Evolutionary conservation across 805 yeast species (phyloP), one percentile per base, ranked within the genome.

Genomic region (Lipomyces lipofer): DNA sequence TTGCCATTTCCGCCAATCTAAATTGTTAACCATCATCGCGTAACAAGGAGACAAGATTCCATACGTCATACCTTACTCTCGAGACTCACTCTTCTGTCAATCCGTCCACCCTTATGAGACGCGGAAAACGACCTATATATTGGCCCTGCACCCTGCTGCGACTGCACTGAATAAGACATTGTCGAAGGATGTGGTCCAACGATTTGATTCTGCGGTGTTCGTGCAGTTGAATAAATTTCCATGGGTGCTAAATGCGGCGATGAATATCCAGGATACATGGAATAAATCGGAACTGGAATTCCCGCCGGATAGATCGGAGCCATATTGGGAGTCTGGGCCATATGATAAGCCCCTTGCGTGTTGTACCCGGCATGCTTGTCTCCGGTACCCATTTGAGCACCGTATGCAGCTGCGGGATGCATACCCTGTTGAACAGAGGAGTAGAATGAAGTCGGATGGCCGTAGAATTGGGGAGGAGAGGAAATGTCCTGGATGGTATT

Each of bases 191-290:
- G 38, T 13, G 38, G 19, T 25, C 50, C 58, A 3, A 38, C 44
- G 10, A 45, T 13, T 12, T 21, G 15, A 10, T n/a, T 15, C 22
- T 48, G 54, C 2, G 33, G 38, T 21, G 49, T 45, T 8, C 42
- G 42, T 3, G 30, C n/a, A 39, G 47, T 17, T n/a, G n/a, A n/a
- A 35, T 38, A 49, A 43, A 45, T 15, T 17, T 51, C 55, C 33
- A 54, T 40, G 6, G 55, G 8, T 10, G 25, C 21, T 3, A 50
- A 9, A 17, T 47, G 43, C 13, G 43, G 32, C 9, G 56, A 43
- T n/a, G 42, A 29, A 19, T 46, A 47, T 3, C 57, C 57, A 12
- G 59, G 43, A 47, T 53, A 52, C 45, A 56, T 47, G 7, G 60
- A 28, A 45, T 56, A 56, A 17, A 56, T 22, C 6, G 52, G 57